Evolutionary conservation across 225 moss, liverwort and hornwort species (phyloP).

Genomic region (Straminergon stramineum): DNA sequence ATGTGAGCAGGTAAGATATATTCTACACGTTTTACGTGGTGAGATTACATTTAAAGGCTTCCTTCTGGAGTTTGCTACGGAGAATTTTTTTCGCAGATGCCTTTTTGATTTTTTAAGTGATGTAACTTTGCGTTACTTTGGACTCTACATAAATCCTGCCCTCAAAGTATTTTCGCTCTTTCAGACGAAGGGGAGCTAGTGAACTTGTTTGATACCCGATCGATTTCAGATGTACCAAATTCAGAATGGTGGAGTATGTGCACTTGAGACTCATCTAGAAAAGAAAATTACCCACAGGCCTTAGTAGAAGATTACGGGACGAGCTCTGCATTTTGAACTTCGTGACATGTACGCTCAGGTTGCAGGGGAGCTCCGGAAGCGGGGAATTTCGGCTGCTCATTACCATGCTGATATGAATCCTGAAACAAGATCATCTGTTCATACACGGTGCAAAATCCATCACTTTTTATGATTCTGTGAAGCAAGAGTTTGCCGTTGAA

Average conservation of each 20-base stretch:
- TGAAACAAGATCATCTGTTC: slow-evolving; percentile 61
- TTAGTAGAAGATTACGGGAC: not conserved
- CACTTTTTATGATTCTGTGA: not conserved
- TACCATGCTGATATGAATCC: slow-evolving; percentile 93
- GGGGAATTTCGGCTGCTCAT: slow-evolving; percentile 78
- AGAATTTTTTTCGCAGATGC: not conserved
- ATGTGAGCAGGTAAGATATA: slow-evolving; percentile 73
- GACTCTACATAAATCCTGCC: not conserved
- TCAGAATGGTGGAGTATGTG: not conserved
- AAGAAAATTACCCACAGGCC: not conserved
- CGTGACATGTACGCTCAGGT: slow-evolving; percentile 34
- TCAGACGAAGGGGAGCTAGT: slow-evolving; percentile 58
- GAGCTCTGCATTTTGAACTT: not conserved
- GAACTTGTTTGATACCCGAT: slow-evolving; percentile 75
- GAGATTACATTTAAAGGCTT: not conserved
- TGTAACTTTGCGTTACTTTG: not conserved
- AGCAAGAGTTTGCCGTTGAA: not conserved
- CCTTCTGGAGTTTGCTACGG: not conserved
- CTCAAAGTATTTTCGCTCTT: slow-evolving; percentile 37
- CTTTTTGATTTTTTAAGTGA: not conserved
- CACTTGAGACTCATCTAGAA: not conserved
- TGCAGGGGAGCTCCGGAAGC: slow-evolving; percentile 78
- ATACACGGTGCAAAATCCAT: slow-evolving; percentile 44
- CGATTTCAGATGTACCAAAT: not conserved
- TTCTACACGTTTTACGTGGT: not conserved